Evolutionary conservation across 179 eudicot genomes (phyloP).

Genomic region (Silene noctiflora): DNA sequence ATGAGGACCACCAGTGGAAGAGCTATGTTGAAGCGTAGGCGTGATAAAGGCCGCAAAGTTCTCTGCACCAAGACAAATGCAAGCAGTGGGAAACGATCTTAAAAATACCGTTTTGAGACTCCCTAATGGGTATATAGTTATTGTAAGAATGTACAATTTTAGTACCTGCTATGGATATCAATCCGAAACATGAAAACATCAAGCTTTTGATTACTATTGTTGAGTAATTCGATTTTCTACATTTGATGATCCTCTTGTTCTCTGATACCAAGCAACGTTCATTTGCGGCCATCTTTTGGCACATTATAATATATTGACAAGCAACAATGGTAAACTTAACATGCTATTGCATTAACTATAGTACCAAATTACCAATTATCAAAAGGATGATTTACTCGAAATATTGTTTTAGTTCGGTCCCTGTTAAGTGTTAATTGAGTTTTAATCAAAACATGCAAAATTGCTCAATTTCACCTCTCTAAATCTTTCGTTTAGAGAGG

Average conservation of each 20-base stretch:
- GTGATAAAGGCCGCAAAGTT: slow-evolving; percentile 77
- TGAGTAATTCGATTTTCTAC: background rate
- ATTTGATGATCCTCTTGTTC: background rate
- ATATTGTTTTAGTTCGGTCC: no score
- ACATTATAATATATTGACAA: no score
- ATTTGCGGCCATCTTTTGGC: no score
- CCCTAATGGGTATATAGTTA: slow-evolving; percentile 21
- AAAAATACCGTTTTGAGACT: slow-evolving; percentile 5
- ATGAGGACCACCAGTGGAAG: slow-evolving; percentile 91
- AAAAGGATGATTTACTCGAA: no score
- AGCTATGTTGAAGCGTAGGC: slow-evolving; percentile 69
- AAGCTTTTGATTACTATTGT: slow-evolving; percentile 14
- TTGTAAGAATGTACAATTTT: slow-evolving; percentile 23
- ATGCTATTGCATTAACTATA: no score
- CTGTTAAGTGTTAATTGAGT: no score
- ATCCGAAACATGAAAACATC: slow-evolving; percentile 20
- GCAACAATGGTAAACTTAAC: no score
- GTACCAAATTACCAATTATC: no score
- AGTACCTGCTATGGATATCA: slow-evolving; percentile 4
- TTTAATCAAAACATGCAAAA: no score
- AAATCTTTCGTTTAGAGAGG: no score
- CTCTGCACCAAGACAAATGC: slow-evolving; percentile 84
- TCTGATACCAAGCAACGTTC: no score
- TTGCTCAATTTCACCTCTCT: no score
- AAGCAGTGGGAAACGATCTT: slow-evolving; percentile 58